Evolutionary conservation across 2,329 filamentous ascomycete species (phyloP), one percentile per base, ranked within the genome.

Genomic region (Ceratocystis alfenasii): DNA sequence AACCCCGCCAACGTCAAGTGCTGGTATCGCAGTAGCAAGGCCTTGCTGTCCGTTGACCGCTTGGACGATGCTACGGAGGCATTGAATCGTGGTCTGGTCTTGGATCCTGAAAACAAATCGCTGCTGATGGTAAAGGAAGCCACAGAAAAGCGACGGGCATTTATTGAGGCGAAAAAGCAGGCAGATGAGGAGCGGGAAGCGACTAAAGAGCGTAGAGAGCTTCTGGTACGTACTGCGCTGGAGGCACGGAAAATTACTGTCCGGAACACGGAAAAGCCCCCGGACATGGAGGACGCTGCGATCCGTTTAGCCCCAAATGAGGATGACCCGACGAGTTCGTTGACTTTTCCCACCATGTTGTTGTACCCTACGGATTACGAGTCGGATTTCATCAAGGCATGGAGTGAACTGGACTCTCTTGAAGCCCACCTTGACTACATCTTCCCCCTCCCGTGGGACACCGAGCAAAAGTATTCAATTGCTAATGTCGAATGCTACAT

Each of bases 371-470:
- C 87, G 69, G 81, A 90, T 68, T 80, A 87, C 60, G 86, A 97
- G 78, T 88, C 85, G 1, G 94, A 99, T 75, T 94, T 99, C 71
- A 83, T 99, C 75, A 96, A 95, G 78, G 83, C 84, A 0, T 94
- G 96, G 71, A 80, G 81, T 64, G 94, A 97, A 79, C 84, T 81
- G 68, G 86, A 94, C 70, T 82, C 81, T 17, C 78, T 96, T 33
- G 81, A 80, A 6, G 86, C 93, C 70, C 92, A 96, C 74, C 78
- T 99, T 62, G 79, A 80, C 2, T 96, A 96, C 72, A 87, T 97
- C 8, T 83, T 99, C 67, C 93, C 92, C 1, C 75, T 91, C 71
- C 90, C 91, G 12, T 99, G 94, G 94, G 94, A 97, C 71, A 72
- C 74, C 17, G 77, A 81, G 68, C 76, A 80, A 1, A 85, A 85